Evolutionary conservation across 2,329 filamentous ascomycete genomes (phyloP).

Genomic region (Hymenoscyphus infarciens): DNA sequence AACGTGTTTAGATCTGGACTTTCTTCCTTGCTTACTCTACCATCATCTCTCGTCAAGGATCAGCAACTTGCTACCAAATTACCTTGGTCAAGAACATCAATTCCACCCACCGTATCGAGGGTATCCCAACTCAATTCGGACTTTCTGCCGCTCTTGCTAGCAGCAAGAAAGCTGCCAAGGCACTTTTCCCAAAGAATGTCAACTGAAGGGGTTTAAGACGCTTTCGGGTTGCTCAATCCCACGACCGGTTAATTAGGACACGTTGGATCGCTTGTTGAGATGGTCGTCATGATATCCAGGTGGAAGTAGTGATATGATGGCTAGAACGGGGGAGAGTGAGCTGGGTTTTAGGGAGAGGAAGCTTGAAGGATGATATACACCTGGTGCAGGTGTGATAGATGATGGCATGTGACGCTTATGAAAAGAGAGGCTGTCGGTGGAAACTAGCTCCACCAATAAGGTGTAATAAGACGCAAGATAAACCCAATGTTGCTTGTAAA

Average conservation of each 20-base stretch:
- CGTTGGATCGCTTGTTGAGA: constrained; percentile 9
- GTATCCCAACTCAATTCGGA: constrained; percentile 62
- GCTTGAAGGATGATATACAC: not conserved
- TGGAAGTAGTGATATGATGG: not conserved
- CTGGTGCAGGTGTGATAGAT: not conserved
- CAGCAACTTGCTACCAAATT: constrained; percentile 75
- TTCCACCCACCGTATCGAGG: constrained; percentile 73
- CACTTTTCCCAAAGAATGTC: constrained; percentile 23
- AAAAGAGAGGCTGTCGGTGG: not conserved
- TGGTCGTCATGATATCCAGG: constrained; percentile 6
- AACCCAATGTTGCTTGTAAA: not conserved
- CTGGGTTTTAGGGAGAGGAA: not conserved
- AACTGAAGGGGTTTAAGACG: constrained; percentile 2
- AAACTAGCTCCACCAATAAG: not conserved
- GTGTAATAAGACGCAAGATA: not conserved
- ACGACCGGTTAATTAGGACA: not conserved
- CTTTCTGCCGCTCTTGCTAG: constrained; percentile 57
- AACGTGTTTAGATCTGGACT: constrained; percentile 64
- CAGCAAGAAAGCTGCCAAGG: constrained; percentile 28
- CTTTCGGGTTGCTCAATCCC: not conserved
- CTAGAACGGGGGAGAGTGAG: not conserved
- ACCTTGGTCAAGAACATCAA: constrained; percentile 80
- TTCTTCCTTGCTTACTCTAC: constrained; percentile 76
- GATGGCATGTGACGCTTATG: not conserved
- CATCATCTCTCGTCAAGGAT: constrained; percentile 71